Conservation (phyloP, 257 asterid genomes). For the Solanum virginianum region DNA sequence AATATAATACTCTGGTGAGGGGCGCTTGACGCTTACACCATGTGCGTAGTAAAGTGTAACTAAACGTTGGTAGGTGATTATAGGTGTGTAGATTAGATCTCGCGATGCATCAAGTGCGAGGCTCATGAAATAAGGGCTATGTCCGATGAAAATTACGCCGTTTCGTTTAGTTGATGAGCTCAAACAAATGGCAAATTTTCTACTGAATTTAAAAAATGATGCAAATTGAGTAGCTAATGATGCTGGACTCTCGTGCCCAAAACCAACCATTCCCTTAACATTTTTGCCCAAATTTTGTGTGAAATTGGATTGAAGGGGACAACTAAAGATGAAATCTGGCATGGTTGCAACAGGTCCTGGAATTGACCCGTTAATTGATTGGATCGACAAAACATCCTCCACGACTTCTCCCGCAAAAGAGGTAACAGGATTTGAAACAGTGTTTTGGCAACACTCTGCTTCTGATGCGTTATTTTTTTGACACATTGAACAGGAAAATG, state of each 20-base stretch:
- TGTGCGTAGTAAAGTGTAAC: neutral
- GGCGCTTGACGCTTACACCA: neutral
- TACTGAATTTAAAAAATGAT: neutral
- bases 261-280: slow-evolving; percentile 6
- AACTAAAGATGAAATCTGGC: neutral
- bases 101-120: neutral
- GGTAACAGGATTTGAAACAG: neutral
- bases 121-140: slow-evolving; percentile 4
- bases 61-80: too few species aligned
- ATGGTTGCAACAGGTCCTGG: neutral
- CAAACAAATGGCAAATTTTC: slow-evolving; percentile 4
- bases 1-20: neutral
- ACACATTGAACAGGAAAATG: neutral
- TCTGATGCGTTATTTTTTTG: neutral
- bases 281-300: neutral
- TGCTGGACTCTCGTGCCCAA: neutral
- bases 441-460: neutral
- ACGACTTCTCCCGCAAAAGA: neutral
- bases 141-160: slow-evolving; percentile 12
- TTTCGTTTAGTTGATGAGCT: neutral
- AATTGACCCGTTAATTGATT: neutral
- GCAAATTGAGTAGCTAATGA: neutral
- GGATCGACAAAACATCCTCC: neutral
- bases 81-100: neutral
- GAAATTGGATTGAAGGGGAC: neutral